Percentiles rank a stretch among this genome's conserved stretches.
These are phyloP conservation scores for Mycena alexandri DNA, from an alignment of 768 basidiomycete species.

Conservation along the genomic window DNA sequence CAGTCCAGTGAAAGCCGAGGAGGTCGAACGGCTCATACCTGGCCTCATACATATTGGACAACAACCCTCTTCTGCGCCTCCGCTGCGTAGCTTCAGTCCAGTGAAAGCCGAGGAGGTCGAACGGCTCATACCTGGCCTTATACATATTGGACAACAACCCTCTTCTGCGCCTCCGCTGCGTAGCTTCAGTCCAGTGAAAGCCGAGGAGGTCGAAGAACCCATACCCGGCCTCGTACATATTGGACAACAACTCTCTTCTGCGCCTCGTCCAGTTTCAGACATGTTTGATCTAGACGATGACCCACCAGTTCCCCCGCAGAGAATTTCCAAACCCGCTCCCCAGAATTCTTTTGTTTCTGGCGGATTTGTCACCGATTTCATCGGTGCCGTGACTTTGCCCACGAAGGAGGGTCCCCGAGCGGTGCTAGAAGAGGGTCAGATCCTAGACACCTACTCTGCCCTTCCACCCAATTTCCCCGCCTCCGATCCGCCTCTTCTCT, in stretches of 20 bases:
- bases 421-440: not conserved
- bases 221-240: not conserved
- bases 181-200: not conserved
- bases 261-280: conserved; percentile 6
- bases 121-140: not conserved
- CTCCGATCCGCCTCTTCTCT: not conserved
- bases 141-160: not conserved
- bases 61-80: not conserved
- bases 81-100: no score
- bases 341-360: conserved; percentile 64
- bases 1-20: conserved; percentile 14
- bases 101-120: conserved; percentile 20
- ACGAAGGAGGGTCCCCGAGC: not conserved
- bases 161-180: no score
- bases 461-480: conserved; percentile 12
- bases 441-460: conserved; percentile 15
- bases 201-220: conserved; percentile 11
- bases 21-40: conserved; percentile 3
- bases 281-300: conserved; percentile 15
- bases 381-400: conserved; percentile 35
- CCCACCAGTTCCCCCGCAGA: not conserved
- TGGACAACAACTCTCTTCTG: not conserved
- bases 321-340: not conserved
- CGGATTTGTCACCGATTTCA: conserved; percentile 63
- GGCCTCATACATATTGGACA: no score